Base-by-base conservation (phyloP, 2,329 filamentous ascomycete genomes). In the Scleromitrula shiraiana region DNA sequence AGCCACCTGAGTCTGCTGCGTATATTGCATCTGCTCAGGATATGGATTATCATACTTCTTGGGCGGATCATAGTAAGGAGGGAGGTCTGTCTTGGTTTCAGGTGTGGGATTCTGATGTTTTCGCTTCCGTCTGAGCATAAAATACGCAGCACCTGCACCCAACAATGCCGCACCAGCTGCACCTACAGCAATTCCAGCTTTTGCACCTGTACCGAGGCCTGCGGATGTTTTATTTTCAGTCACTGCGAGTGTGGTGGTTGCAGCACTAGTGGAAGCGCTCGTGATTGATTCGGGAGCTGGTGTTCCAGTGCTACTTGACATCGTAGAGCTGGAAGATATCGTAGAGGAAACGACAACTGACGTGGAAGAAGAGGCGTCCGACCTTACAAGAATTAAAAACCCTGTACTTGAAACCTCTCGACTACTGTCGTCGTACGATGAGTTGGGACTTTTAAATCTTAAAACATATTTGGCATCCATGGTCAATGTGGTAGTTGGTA, bases 151-250 rank as follows among this genome's bases (percentile, higher is more conserved):
- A 4, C 41, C 22, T 6, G 30, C 3, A n/a, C 19, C 26, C 4
- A 19, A 36, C 10, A 43, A 9, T 14, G 15, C 41, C 10, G 22
- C 22, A 10, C 7, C 20, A 2, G 10, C 30, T 9, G 5, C 2
- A 36, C 41, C 41, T 14, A 36, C 41, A 24, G 41, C 30, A 26
- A 44, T 44, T 10, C 41, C 30, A 12, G 29, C 20, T 26, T 44
- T 36, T 44, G 30, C 30, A 19, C 41, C 30, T 26, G 20, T 7
- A 26, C 30, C 26, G 2, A 44, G 5, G 12, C n/a, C 30, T n/a
- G n/a, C n/a, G n/a, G n/a, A n/a, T n/a, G n/a, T n/a, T n/a, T n/a
- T n/a, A n/a, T n/a, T n/a, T n/a, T n/a, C n/a, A 12, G 22, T 44
- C 22, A 30, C 24, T 14, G 22, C 12, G 2, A 22, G 22, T n/a